A percentile compares a stretch with the other conserved stretches of the same genome.
Conservation (phyloP, 352 stramenopile species). For the Globisporangium carolinianum region DNA sequence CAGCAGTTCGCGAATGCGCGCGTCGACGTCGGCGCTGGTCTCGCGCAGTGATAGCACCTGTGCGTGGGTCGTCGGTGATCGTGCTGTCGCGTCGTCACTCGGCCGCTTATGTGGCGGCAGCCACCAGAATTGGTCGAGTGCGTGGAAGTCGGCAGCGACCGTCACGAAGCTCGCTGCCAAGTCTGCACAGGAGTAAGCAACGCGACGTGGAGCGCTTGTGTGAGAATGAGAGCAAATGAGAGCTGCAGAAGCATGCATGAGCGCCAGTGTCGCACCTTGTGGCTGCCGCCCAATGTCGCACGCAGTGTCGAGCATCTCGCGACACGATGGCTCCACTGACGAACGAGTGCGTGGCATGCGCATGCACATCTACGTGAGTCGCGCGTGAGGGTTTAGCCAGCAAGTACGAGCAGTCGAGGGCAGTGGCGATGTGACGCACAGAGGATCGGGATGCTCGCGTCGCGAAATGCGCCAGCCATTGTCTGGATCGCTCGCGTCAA, state of each 20-base stretch:
- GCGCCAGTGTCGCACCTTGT: conserved; percentile 14
- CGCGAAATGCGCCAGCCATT: conserved; percentile 51
- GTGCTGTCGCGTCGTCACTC: conserved; percentile 12
- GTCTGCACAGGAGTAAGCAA: conserved; percentile 12
- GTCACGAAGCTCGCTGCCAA: conserved; percentile 28
- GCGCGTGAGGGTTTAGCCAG: too few relatives aligned
- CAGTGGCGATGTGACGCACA: conserved; percentile 15
- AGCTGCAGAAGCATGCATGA: background rate
- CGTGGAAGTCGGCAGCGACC: conserved; percentile 32
- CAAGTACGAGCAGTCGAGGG: background rate
- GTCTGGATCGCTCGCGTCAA: conserved; percentile 82
- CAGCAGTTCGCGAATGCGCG: conserved; percentile 62
- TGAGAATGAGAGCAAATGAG: background rate
- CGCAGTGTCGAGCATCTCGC: conserved; percentile 81
- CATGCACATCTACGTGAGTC: background rate
- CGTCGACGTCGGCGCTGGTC: conserved; percentile 43
- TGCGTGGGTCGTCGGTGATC: conserved; percentile 21
- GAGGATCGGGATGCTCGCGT: conserved; percentile 45
- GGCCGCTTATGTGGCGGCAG: conserved; percentile 30
- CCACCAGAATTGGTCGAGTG: conserved; percentile 60
- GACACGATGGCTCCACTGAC: conserved; percentile 62
- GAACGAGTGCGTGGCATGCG: background rate
- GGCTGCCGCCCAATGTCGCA: conserved; percentile 73
- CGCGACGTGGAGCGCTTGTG: background rate
- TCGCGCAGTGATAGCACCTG: conserved; percentile 60